Conservation (phyloP, 352 stramenopile genomes). For the Phytophthora cryptogea region DNA sequence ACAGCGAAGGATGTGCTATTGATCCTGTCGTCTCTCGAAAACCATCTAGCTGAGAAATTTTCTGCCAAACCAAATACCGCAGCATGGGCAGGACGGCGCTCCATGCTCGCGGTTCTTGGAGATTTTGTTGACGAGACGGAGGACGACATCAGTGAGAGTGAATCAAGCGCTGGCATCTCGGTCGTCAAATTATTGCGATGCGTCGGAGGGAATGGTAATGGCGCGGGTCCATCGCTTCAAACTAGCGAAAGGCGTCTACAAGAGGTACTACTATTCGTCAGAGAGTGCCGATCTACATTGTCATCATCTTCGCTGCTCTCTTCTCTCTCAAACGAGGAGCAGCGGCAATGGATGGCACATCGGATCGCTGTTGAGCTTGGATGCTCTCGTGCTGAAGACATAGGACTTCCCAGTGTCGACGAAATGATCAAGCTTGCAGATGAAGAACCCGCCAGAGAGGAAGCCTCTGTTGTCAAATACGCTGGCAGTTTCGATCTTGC, state of each 20-base stretch:
- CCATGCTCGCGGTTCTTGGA: slow-evolving; percentile 31
- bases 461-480: slow-evolving; percentile 42
- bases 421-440: slow-evolving; percentile 31
- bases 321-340: slow-evolving; percentile 31
- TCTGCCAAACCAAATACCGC: slow-evolving; percentile 3
- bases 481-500: slow-evolving; percentile 38
- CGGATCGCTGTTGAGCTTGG: slow-evolving; percentile 35
- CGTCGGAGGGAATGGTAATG: neutral
- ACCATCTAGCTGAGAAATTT: slow-evolving; percentile 32
- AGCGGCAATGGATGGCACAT: slow-evolving; percentile 38
- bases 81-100: slow-evolving; percentile 27
- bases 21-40: slow-evolving; percentile 45
- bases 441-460: slow-evolving; percentile 3
- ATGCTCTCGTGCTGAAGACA: slow-evolving; percentile 20
- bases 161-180: slow-evolving; percentile 12
- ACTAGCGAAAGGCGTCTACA: slow-evolving; percentile 18
- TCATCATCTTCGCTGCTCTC: slow-evolving; percentile 28
- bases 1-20: slow-evolving; percentile 42
- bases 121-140: slow-evolving; percentile 17
- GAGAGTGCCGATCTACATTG: slow-evolving; percentile 30
- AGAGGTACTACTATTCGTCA: slow-evolving; percentile 33
- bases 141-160: slow-evolving; percentile 6
- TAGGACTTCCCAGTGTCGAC: slow-evolving; percentile 26
- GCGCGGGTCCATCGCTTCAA: neutral
- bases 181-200: slow-evolving; percentile 17